Percentiles rank a stretch among this genome's conserved stretches.
Evolutionary conservation across 202 grass and related monocot genomes (phyloP).

Genomic region (Zizania palustris): DNA sequence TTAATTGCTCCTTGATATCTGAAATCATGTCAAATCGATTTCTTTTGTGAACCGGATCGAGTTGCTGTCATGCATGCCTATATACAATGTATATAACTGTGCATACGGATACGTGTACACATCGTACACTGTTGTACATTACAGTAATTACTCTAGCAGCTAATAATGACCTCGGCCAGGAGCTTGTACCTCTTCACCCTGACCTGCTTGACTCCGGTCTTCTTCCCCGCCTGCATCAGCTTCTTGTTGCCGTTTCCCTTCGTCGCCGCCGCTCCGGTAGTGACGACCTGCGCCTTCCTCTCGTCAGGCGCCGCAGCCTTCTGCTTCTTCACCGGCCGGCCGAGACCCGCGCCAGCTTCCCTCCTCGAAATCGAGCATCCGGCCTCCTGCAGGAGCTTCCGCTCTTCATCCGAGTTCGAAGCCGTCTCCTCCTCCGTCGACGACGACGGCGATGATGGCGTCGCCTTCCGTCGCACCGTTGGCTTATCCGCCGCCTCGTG

Average conservation of each 20-base stretch:
- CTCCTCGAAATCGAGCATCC: slow-evolving; percentile 32
- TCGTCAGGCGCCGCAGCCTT: background rate
- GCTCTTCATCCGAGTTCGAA: slow-evolving; percentile 19
- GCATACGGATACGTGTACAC: too few species aligned
- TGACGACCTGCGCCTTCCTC: background rate
- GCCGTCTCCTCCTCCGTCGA: background rate
- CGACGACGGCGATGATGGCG: background rate
- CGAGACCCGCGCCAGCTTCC: slow-evolving; percentile 20
- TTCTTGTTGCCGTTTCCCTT: background rate
- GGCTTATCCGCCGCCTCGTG: background rate
- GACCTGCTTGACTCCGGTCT: slow-evolving; percentile 38
- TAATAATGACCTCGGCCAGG: slow-evolving; percentile 65
- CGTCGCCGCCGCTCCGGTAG: background rate
- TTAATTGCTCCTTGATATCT: too few species aligned
- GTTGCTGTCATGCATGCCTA: too few species aligned
- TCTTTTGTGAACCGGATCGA: too few species aligned
- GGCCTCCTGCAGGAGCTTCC: background rate
- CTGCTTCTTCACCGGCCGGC: slow-evolving; percentile 59
- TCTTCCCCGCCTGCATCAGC: slow-evolving; percentile 43
- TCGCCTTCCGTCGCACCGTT: slow-evolving; percentile 33
- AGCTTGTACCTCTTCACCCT: slow-evolving; percentile 71
- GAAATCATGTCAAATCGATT: too few species aligned
- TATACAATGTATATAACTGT: too few species aligned
- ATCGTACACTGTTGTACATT: too few species aligned
- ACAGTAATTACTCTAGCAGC: slow-evolving; percentile 41